Base-by-base conservation (phyloP, 805 yeast species). In the Huiozyma sinensis region DNA sequence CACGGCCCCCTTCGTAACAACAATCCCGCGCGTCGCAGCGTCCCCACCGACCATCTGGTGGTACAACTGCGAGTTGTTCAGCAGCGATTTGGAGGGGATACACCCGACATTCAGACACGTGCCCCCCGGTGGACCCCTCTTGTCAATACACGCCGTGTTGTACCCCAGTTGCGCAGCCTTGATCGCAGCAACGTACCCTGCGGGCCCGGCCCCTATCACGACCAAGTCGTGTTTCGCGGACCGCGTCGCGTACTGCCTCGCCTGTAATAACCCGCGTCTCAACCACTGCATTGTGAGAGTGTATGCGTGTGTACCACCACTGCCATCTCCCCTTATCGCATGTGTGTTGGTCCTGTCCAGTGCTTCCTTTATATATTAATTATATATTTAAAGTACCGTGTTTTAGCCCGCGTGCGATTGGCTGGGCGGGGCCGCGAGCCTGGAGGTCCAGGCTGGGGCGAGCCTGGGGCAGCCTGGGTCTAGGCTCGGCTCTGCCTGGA, bases 61-160 rank as follows among this genome's bases (percentile, higher is more conserved):
- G 72, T 76, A 90, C 54, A 90, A 66, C 48, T 88, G 95, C 12
- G 97, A 84, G 75, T 92, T 92, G 80, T 92, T 90, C 59, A 92
- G 73, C 47, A 92, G 69, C 6, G 98, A 85, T 70, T 92, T 92
- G 52, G 98, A 92, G 47, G 99, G 99, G 60, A 92, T 92, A 76
- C 99, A 92, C 41, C 99, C 99, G 44, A 92, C 97, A 68, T 92
- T 92, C 58, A 94, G 73, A 78, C 99, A 92, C 45, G 98, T 92
- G 60, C 99, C 99, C 51, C 99, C 99, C 51, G 94, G 76, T 38
- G 79, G 69, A 39, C 99, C 99, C 68, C 99, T 83, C 71, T 87
- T 88, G 68, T 92, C 99, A 53, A 92, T 72, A 76, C 98, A 92
- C 33, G 97, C 98, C 44, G 96, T 87, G 67, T 89, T 81, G 57